Conservation (phyloP, 257 asterid species). For the Solanum ossicruentum region DNA sequence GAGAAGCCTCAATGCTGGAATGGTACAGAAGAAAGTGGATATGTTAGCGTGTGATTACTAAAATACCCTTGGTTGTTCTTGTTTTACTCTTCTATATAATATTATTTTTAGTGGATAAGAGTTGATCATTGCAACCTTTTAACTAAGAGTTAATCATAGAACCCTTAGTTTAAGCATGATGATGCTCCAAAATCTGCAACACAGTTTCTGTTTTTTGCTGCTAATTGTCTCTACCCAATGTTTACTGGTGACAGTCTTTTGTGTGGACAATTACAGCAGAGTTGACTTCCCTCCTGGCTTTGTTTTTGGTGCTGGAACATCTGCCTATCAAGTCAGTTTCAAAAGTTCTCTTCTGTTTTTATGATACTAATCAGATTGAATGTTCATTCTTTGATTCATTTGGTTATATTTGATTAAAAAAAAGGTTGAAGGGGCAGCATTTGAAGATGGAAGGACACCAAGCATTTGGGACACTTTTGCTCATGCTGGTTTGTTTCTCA, state of each 20-base stretch:
- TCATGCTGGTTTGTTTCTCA: constrained; percentile 19
- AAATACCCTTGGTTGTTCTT: no score
- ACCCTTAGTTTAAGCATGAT: neutral
- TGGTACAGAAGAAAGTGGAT: no score
- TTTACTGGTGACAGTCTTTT: neutral
- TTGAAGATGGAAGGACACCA: constrained; percentile 35
- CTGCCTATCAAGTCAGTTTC: constrained; percentile 27
- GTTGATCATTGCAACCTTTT: no score
- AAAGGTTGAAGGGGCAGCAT: constrained; percentile 31
- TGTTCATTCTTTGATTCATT: neutral
- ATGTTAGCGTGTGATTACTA: no score
- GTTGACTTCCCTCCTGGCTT: constrained; percentile 35
- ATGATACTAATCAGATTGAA: neutral
- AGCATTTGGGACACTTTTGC: constrained; percentile 35
- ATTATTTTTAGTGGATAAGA: no score
- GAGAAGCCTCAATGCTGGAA: no score
- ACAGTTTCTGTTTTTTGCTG: neutral
- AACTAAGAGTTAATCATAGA: no score
- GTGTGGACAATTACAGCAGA: constrained; percentile 9
- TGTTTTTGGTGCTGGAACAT: constrained; percentile 38
- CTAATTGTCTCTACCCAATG: neutral
- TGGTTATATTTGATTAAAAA: neutral
- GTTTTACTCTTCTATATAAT: no score
- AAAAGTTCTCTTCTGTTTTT: no score
- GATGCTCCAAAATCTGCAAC: neutral